These are phyloP conservation scores for Fusarium tupiense DNA, from an alignment of 2,329 filamentous ascomycete species.

Conservation along the genomic window DNA sequence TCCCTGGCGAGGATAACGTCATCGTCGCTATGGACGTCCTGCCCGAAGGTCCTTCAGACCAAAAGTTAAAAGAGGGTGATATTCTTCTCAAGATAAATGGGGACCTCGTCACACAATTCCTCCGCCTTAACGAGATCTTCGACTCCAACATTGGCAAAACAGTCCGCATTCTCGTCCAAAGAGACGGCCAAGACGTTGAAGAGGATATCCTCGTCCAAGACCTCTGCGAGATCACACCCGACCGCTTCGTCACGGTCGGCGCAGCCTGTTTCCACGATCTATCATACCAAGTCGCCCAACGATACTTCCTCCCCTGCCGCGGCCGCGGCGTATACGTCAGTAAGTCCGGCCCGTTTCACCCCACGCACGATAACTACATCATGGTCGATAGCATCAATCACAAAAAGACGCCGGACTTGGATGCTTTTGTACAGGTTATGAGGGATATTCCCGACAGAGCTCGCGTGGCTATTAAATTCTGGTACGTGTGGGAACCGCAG, in stretches of 20 bases:
- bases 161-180: slow-evolving; percentile 83
- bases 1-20: slow-evolving; percentile 95
- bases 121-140: slow-evolving; percentile 87
- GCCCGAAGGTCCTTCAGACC: slow-evolving; percentile 85
- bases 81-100: slow-evolving; percentile 95
- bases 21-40: slow-evolving; percentile 94
- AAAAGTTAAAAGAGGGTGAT: slow-evolving; percentile 85
- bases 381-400: slow-evolving; percentile 83
- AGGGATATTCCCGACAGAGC: slow-evolving; percentile 23
- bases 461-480: slow-evolving; percentile 12
- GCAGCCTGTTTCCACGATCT: slow-evolving; percentile 94
- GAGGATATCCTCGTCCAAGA: slow-evolving; percentile 87
- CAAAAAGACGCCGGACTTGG: slow-evolving; percentile 76
- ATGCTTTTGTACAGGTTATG: slow-evolving; percentile 64
- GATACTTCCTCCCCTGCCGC: slow-evolving; percentile 90
- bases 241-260: slow-evolving; percentile 92
- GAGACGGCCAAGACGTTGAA: slow-evolving; percentile 87
- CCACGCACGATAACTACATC: slow-evolving; percentile 10
- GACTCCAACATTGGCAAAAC: slow-evolving; percentile 82
- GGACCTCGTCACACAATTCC: slow-evolving; percentile 91
- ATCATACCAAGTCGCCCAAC: slow-evolving; percentile 93
- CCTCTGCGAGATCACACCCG: slow-evolving; percentile 91
- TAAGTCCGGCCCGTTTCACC: slow-evolving; percentile 14
- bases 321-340: slow-evolving; percentile 90
- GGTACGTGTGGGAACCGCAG: slow-evolving; percentile 58